Evolutionary conservation across 192 early-diverging fungal genomes (phyloP).

Genomic region (Chytriomyces hyalinus): DNA sequence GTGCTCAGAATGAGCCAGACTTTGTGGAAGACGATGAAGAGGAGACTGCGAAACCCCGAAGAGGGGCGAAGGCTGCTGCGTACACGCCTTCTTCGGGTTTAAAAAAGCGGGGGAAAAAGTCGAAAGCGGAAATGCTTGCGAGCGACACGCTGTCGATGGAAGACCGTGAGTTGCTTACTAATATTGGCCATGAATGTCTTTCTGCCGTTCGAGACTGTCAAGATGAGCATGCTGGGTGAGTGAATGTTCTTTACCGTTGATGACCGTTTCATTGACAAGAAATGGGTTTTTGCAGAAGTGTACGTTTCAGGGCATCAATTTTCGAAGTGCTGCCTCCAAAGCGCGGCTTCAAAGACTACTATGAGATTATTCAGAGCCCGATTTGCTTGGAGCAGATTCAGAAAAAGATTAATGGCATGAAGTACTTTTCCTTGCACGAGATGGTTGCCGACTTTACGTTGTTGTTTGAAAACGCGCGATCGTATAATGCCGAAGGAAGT

Average conservation of each 20-base stretch:
- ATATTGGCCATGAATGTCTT: slow-evolving; percentile 42
- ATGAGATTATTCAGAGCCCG: slow-evolving; percentile 76
- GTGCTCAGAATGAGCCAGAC: slow-evolving; percentile 36
- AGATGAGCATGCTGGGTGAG: slow-evolving; percentile 1
- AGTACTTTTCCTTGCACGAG: slow-evolving; percentile 65
- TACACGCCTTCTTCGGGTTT: slow-evolving; percentile 12
- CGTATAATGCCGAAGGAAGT: slow-evolving; percentile 86
- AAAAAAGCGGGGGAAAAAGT: slow-evolving; percentile 34
- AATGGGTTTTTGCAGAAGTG: slow-evolving; percentile 12
- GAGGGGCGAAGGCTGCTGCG: background rate
- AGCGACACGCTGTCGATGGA: slow-evolving; percentile 9
- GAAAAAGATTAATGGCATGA: slow-evolving; percentile 58
- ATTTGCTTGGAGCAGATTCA: slow-evolving; percentile 83
- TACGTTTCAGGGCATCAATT: slow-evolving; percentile 46
- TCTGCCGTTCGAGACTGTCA: slow-evolving; percentile 44
- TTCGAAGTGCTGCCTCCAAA: slow-evolving; percentile 78
- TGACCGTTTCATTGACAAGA: background rate
- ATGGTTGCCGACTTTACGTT: slow-evolving; percentile 78
- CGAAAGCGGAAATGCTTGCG: slow-evolving; percentile 31
- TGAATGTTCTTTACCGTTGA: background rate
- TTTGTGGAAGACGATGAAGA: slow-evolving; percentile 43
- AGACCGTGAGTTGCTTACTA: slow-evolving; percentile 23
- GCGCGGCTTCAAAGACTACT: slow-evolving; percentile 79
- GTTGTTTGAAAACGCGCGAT: slow-evolving; percentile 89
- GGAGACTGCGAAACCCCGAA: slow-evolving; percentile 19